Base-by-base conservation (phyloP, 148 eudicot species). In the Talinum fruticosum region DNA sequence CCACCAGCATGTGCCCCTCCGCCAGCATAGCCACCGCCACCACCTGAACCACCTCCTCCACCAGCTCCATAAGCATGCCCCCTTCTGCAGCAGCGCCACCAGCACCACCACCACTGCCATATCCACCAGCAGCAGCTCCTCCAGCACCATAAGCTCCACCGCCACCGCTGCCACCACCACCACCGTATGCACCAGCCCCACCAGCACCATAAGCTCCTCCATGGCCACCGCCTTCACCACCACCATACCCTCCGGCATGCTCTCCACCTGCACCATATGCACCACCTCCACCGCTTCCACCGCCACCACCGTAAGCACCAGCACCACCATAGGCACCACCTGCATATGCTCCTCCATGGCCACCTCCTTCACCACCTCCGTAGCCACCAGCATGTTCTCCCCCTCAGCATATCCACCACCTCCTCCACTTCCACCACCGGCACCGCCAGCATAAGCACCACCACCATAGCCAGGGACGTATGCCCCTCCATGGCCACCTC, bases 401-500 rank as follows among this genome's bases (percentile, higher is more conserved):
- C 6, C 80, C 2, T 77, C 84, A 44, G 79, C 82, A 67, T 79
- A 75, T 4, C 65, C 73, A 23, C 81, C 85, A 34, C 81, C 81
- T 30, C 78, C 87, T 26, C 82, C 85, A 49, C 84, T 75, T 7
- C 82, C 79, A 44, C 82, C 75, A 0, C 71, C 85, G 0, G 77
- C 83, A 6, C 80, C 86, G 30, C 84, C 83, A 6, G 45, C 75
- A 23, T 71, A 81, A n/a, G 76, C 79, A 69, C 83, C 88, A 26
- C 69, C 76, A 0, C 87, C 89, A 34, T 68, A 59, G 4, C 88
- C 88, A n/a, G 80, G 79, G 0, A 83, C 88, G 51, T 67, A 69
- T 10, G 86, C 88, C 65, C 85, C 83, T 6, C 81, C 89, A 74
- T 84, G 72, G 38, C 87, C 92, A 14, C 73, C 83, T 2, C 89